A percentile compares a stretch with the other conserved stretches of the same genome.
These are phyloP conservation scores for Gracilariopsis chorda DNA, from an alignment of 23 red algal species.

Conservation along the genomic window DNA sequence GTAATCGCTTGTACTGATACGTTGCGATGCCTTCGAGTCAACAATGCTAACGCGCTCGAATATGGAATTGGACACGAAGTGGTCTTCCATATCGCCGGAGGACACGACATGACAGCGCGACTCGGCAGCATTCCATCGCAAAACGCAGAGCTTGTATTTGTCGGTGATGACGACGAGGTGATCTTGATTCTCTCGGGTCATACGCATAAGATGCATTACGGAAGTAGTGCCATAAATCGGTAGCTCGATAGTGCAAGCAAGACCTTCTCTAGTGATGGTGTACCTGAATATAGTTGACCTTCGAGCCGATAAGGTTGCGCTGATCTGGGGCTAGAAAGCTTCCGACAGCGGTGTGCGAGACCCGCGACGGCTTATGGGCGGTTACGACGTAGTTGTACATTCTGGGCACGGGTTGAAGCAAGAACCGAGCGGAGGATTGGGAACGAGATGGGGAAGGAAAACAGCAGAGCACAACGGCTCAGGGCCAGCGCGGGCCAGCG, in stretches of 20 bases:
- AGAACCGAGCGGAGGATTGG: too few species aligned
- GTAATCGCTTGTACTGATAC: constrained; percentile 77
- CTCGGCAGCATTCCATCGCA: constrained; percentile 71
- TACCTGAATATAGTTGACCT: constrained; percentile 82
- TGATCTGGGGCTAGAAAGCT: constrained; percentile 77
- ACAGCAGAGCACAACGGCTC: too few species aligned
- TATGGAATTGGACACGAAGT: constrained; percentile 42
- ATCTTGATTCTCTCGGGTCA: constrained; percentile 53
- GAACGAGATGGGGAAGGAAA: too few species aligned
- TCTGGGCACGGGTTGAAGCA: too few species aligned
- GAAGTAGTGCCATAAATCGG: constrained; percentile 82
- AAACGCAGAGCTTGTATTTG: constrained; percentile 75
- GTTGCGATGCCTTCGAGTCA: constrained; percentile 77
- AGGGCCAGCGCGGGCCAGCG: too few species aligned
- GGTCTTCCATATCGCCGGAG: constrained; percentile 67
- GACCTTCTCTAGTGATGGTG: constrained; percentile 64
- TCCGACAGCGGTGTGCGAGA: constrained; percentile 79
- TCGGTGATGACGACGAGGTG: constrained; percentile 86
- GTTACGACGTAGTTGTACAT: constrained; percentile 97
- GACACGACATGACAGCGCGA: constrained; percentile 70
- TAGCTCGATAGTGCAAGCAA: constrained; percentile 65
- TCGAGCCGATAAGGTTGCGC: constrained; percentile 70
- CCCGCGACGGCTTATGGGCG: constrained; percentile 84
- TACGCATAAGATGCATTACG: constrained; percentile 62
- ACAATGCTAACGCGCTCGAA: constrained; percentile 64